Conservation (phyloP, 306 rosid species). For the Rosa lucieae region DNA sequence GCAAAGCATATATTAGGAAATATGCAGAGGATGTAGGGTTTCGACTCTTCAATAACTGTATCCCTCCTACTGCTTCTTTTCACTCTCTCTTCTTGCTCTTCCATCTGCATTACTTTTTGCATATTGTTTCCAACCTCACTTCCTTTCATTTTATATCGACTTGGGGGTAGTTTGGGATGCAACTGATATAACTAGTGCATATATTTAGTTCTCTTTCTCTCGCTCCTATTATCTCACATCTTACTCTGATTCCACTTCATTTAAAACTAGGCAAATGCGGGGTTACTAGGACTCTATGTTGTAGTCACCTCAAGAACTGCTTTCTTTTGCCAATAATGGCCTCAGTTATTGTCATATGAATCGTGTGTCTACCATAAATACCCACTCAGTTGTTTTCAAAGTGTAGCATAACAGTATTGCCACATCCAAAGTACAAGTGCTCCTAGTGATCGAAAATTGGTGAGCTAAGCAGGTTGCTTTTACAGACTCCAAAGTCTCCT, state of each 20-base stretch:
- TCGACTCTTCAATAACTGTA: background rate
- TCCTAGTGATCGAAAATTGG: background rate
- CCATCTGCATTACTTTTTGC: background rate
- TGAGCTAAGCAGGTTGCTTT: background rate
- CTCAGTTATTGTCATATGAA: background rate
- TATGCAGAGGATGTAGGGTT: conserved; percentile 15
- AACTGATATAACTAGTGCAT: background rate
- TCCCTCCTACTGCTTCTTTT: background rate
- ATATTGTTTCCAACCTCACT: too few species aligned
- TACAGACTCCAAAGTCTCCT: background rate
- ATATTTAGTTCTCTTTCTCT: background rate
- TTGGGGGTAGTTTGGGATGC: too few species aligned
- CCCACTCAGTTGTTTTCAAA: background rate
- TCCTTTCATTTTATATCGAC: background rate
- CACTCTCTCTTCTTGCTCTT: conserved; percentile 11
- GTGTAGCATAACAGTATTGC: background rate
- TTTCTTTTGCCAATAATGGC: background rate
- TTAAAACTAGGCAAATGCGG: background rate
- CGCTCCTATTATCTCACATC: background rate
- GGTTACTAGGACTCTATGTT: background rate
- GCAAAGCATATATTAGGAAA: conserved; percentile 5
- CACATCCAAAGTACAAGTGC: background rate
- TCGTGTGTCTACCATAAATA: background rate
- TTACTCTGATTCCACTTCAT: background rate
- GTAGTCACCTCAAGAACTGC: background rate